Evolutionary conservation across 345 rosid species (phyloP), one percentile per base, ranked within the genome.

Genomic region (Rhizophora mangle): DNA sequence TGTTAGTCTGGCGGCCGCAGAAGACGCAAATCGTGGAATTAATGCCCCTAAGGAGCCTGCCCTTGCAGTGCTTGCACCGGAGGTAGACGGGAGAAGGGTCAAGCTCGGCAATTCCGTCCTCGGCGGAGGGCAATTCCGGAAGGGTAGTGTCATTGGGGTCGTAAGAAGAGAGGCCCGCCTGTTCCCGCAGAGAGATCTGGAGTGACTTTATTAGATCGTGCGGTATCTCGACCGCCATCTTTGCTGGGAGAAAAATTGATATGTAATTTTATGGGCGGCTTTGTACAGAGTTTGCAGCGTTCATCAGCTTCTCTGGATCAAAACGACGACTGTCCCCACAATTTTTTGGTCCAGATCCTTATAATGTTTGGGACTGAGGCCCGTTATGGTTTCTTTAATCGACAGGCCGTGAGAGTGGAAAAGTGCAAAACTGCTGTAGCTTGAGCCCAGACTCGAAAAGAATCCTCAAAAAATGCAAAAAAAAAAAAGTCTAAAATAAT

Each of bases 41-140:
- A 13, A 77, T 56, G 22, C 92, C 96, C 21, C 87, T 66, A 39
- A 93, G 82, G 26, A 93, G 90, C 65, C 81, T 78, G 2, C 87
- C 92, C 24, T 85, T 80, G 74, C 97, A 94, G 80, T 79, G 77
- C 58, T 74, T 80, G 85, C 98, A 91, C 10, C 92, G 90, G 65
- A 82, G 88, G 61, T 80, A 65, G 30, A 83, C 68, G 11, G 96
- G 84, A 0, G 89, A 87, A 21, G 95, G 89, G 67, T 92, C 91
- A 54, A 82, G 68, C 49, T 78, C 82, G 39, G 92, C 52, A 60
- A 88, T 73, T 6, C 86, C 82, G 27, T 81, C 84, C 36, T 76
- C 51, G n/a, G 77, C 61, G 0, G 89, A 78, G 43, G 84, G 88
- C 8, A 87, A 79, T 54, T 39, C 62, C 32, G 78, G 78, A 67